phyloP scores from a whole-genome alignment of 352 stramenopile genomes.

The Phytophthora pluvialis region DNA sequence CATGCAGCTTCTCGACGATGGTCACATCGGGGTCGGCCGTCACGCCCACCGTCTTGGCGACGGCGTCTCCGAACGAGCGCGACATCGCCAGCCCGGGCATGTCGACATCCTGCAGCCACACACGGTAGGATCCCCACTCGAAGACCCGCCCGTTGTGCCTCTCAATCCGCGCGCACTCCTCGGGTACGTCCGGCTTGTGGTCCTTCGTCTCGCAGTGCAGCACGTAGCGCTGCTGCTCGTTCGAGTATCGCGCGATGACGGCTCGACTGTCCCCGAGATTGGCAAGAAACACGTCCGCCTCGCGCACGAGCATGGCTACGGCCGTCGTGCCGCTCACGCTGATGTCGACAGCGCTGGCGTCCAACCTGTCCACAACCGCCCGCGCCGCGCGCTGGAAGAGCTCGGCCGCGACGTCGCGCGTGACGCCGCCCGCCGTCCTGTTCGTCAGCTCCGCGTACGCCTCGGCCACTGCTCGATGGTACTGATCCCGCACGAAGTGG shows the following conservation, averaged over 20 bases:
- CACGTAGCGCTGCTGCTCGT: slow-evolving; percentile 45
- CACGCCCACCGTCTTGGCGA: slow-evolving; percentile 84
- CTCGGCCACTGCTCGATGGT: slow-evolving; percentile 54
- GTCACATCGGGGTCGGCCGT: slow-evolving; percentile 71
- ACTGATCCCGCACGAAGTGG: slow-evolving; percentile 76
- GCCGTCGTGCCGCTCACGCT: slow-evolving; percentile 83
- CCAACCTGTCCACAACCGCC: slow-evolving; percentile 49
- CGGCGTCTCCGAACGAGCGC: slow-evolving; percentile 77
- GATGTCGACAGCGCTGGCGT: slow-evolving; percentile 64
- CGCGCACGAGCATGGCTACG: slow-evolving; percentile 63
- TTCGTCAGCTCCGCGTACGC: slow-evolving; percentile 42
- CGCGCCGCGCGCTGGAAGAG: slow-evolving; percentile 60
- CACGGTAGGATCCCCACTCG: slow-evolving; percentile 76
- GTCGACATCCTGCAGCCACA: slow-evolving; percentile 87
- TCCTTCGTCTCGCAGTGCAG: slow-evolving; percentile 73
- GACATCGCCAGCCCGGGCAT: slow-evolving; percentile 89
- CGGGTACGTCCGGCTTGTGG: slow-evolving; percentile 79
- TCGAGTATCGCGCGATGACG: slow-evolving; percentile 53
- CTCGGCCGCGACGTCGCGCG: slow-evolving; percentile 50
- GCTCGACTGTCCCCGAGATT: slow-evolving; percentile 81
- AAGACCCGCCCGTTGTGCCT: slow-evolving; percentile 80
- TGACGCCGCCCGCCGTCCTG: slow-evolving; percentile 35
- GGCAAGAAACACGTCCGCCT: slow-evolving; percentile 70
- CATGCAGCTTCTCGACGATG: slow-evolving; percentile 47
- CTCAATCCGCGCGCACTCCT: slow-evolving; percentile 76